Conservation (phyloP, 2,329 filamentous ascomycete genomes). For the Emergomyces africanus region DNA sequence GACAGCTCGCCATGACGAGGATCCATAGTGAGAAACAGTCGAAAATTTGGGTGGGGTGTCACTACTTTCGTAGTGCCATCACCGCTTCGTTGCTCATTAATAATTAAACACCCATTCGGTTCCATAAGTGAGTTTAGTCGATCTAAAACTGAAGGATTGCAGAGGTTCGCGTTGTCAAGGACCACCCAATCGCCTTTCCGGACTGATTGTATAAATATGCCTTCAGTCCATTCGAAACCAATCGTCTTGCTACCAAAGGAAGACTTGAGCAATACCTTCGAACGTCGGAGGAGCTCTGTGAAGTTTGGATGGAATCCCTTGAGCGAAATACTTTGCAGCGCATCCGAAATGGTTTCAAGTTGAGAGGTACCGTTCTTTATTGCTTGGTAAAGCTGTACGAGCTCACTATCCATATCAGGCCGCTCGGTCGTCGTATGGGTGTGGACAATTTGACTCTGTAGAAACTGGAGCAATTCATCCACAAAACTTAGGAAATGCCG, state of each 20-base stretch:
- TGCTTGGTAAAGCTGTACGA: slow-evolving; percentile 22
- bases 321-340: slow-evolving; percentile 24
- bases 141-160: slow-evolving; percentile 87
- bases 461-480: slow-evolving; percentile 38
- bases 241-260: slow-evolving; percentile 54
- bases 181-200: slow-evolving; percentile 83
- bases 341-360: slow-evolving; percentile 19
- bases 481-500: slow-evolving; percentile 55
- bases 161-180: slow-evolving; percentile 93
- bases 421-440: slow-evolving; percentile 16
- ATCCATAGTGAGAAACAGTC: slow-evolving; percentile 89
- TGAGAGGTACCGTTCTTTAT: slow-evolving; percentile 18
- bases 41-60: slow-evolving; percentile 70
- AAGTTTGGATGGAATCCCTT: slow-evolving; percentile 37
- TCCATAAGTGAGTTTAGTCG: slow-evolving; percentile 89
- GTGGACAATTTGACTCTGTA: slow-evolving; percentile 33
- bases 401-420: slow-evolving; percentile 12
- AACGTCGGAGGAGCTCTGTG: slow-evolving; percentile 35
- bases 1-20: slow-evolving; percentile 86
- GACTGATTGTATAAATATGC: slow-evolving; percentile 76
- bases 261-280: slow-evolving; percentile 39
- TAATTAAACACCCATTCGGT: slow-evolving; percentile 71
- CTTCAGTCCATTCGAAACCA: slow-evolving; percentile 92
- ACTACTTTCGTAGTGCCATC: slow-evolving; percentile 72
- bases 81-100: slow-evolving; percentile 82